phyloP scores from a whole-genome alignment of 176 grass and related monocot genomes.

The Ananas comosus region DNA sequence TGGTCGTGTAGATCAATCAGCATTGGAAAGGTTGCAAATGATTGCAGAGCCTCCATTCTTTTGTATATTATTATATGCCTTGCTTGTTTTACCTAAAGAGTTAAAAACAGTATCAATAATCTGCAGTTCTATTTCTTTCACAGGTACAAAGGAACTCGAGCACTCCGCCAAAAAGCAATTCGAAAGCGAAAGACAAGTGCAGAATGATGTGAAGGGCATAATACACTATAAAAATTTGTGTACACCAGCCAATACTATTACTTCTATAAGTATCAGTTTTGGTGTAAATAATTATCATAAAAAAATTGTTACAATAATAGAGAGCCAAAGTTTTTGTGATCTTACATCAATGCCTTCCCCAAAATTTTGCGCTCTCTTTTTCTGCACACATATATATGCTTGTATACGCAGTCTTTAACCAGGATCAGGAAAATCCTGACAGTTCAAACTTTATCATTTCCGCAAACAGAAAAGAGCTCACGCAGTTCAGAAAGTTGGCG shows the following conservation, averaged over 20 bases:
- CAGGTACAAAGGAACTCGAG: neutral
- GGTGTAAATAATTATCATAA: conserved; percentile 14
- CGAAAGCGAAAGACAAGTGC: conserved; percentile 76
- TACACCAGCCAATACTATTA: conserved; percentile 6
- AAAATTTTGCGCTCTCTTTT: conserved; percentile 7
- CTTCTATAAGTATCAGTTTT: neutral
- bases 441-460: too few relatives aligned
- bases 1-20: too few relatives aligned
- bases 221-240: conserved; percentile 46
- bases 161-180: conserved; percentile 31
- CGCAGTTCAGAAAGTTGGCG: too few relatives aligned
- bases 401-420: too few relatives aligned
- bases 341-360: neutral
- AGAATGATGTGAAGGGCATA: conserved; percentile 50
- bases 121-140: neutral
- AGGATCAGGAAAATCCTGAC: too few relatives aligned
- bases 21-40: too few relatives aligned
- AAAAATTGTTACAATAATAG: conserved; percentile 3
- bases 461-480: too few relatives aligned
- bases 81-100: neutral
- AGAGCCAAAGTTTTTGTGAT: neutral
- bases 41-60: too few relatives aligned
- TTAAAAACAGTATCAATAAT: neutral
- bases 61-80: neutral
- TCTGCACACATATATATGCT: too few relatives aligned